Conservation (phyloP, 768 basidiomycete genomes). For the Tricholoma hemisulphureum region DNA sequence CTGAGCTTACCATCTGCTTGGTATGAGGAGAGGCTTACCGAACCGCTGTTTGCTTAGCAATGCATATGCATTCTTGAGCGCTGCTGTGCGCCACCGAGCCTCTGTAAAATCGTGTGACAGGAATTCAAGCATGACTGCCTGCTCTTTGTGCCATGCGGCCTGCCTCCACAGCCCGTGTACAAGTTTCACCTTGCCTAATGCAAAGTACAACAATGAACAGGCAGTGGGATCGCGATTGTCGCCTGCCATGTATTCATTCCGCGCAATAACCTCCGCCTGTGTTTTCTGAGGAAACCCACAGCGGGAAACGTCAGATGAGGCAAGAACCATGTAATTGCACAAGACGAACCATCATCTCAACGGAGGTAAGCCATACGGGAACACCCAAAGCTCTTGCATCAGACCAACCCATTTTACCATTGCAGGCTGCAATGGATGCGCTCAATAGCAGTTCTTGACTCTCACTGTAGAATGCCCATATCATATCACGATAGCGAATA, state of each 20-base stretch:
- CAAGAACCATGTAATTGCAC: background rate
- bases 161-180: constrained; percentile 97
- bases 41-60: constrained; percentile 88
- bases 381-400: constrained; percentile 87
- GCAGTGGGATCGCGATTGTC: constrained; percentile 85
- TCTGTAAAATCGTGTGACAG: constrained; percentile 84
- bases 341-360: constrained; percentile 69
- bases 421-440: constrained; percentile 69
- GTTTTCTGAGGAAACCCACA: constrained; percentile 51
- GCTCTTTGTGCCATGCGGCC: constrained; percentile 90
- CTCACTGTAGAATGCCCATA: constrained; percentile 97
- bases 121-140: constrained; percentile 86
- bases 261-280: constrained; percentile 84
- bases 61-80: constrained; percentile 94
- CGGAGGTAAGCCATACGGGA: constrained; percentile 82
- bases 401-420: constrained; percentile 85
- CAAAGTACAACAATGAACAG: constrained; percentile 93
- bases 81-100: constrained; percentile 86
- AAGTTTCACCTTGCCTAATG: constrained; percentile 86
- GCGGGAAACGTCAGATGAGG: background rate
- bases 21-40: constrained; percentile 51
- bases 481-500: constrained; percentile 89
- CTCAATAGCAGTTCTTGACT: constrained; percentile 81
- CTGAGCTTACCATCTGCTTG: background rate
- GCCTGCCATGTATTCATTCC: constrained; percentile 88